These are phyloP conservation scores for Asterochloris sp. DNA, from an alignment of 139 green algal genomes.

Conservation along the genomic window DNA sequence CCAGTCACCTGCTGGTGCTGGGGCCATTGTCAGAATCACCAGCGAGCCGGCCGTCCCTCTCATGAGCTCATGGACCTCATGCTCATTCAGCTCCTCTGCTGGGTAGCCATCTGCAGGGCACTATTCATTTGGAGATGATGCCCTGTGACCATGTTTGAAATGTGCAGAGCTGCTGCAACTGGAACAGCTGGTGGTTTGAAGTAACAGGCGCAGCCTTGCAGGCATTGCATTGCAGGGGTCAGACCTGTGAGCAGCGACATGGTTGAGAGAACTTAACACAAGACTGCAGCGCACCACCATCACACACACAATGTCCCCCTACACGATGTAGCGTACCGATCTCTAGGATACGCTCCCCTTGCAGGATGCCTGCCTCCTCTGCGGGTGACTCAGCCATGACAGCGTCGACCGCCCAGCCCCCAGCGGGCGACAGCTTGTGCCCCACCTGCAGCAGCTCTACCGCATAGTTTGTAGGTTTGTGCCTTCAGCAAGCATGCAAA, in stretches of 20 bases:
- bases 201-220: neutral
- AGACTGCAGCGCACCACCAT: neutral
- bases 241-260: neutral
- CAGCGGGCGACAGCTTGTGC: neutral
- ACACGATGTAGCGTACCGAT: conserved; percentile 18
- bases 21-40: conserved; percentile 29
- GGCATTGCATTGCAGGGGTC: neutral
- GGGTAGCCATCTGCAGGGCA: conserved; percentile 35
- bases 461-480: neutral
- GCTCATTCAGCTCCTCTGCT: conserved; percentile 20
- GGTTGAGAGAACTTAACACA: neutral
- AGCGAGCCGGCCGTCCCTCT: conserved; percentile 40
- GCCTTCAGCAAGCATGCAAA: no score
- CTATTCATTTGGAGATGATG: neutral
- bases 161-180: neutral
- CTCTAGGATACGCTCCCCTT: conserved; percentile 26
- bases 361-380: conserved; percentile 48
- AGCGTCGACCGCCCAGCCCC: conserved; percentile 45
- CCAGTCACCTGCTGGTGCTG: neutral
- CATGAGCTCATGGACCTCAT: conserved; percentile 38
- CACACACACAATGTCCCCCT: neutral
- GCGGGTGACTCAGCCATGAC: conserved; percentile 53
- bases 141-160: neutral
- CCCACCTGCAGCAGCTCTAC: no score
- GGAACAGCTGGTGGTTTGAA: neutral